A percentile compares a stretch with the other conserved stretches of the same genome.
Conservation (phyloP, 2,329 filamentous ascomycete genomes). For the Sporothrix inflata region DNA sequence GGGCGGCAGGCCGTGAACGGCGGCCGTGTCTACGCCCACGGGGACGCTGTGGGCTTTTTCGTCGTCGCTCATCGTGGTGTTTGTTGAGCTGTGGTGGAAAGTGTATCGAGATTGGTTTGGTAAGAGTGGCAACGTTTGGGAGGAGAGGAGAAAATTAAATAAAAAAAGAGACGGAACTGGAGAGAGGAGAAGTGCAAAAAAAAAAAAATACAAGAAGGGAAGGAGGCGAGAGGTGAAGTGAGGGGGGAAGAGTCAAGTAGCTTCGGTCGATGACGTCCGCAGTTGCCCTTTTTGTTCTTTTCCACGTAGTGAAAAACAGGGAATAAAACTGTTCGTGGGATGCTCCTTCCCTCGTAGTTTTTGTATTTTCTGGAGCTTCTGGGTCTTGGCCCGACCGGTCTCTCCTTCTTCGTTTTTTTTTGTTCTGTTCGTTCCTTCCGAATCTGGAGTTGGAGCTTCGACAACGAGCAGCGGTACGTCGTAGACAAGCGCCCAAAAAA, state of each 20-base stretch:
- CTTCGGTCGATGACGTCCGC: slow-evolving; percentile 2
- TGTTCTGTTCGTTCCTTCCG: slow-evolving; percentile 23
- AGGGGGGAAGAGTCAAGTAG: background rate
- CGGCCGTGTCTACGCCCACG: background rate
- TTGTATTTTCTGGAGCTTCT: background rate
- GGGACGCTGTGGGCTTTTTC: slow-evolving; percentile 33
- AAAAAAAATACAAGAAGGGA: background rate
- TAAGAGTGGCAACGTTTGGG: too few species aligned
- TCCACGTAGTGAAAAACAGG: background rate
- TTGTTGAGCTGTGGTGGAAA: background rate
- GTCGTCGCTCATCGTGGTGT: slow-evolving; percentile 32
- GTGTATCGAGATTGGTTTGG: background rate
- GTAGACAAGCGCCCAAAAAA: background rate
- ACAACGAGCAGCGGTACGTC: background rate
- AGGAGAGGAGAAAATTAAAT: too few species aligned
- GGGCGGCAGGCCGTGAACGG: slow-evolving; percentile 34
- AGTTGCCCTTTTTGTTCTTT: slow-evolving; percentile 3
- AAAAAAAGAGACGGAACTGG: too few species aligned
- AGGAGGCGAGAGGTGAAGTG: background rate
- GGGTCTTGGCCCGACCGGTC: background rate
- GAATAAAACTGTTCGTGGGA: background rate
- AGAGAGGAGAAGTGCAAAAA: background rate
- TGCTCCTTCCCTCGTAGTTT: slow-evolving; percentile 21
- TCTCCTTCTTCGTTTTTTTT: background rate
- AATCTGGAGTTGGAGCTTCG: background rate